Evolutionary conservation across 495 filamentous ascomycete genomes (phyloP).

Genomic region (Talaromyces nanjingensis): DNA sequence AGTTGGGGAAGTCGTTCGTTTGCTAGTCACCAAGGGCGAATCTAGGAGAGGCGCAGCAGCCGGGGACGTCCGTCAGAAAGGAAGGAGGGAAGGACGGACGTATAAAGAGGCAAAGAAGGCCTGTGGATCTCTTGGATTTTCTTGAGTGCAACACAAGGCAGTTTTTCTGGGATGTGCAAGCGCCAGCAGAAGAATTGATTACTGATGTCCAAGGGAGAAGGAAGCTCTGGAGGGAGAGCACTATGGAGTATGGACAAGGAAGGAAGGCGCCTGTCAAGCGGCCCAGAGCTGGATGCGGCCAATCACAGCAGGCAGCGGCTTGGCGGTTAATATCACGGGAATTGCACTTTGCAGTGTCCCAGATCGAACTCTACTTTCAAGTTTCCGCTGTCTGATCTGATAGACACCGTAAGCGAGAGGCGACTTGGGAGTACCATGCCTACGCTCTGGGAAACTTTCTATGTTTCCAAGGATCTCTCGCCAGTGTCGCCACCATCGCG

Average conservation of each 20-base stretch:
- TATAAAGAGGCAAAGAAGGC: background rate
- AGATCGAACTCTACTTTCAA: background rate
- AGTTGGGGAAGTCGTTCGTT: background rate
- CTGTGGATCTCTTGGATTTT: background rate
- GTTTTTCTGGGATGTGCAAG: background rate
- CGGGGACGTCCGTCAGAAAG: background rate
- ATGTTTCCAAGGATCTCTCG: background rate
- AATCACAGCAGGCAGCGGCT: background rate
- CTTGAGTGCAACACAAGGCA: background rate
- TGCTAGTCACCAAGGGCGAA: background rate
- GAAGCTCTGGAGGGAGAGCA: background rate
- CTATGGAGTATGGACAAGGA: background rate
- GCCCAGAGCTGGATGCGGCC: background rate
- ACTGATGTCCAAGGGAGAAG: background rate
- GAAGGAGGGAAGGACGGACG: background rate
- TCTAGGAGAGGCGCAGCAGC: background rate
- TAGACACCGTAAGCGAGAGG: background rate
- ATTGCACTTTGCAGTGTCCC: background rate
- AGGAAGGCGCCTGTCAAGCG: background rate
- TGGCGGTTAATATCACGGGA: background rate
- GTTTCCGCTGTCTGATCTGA: background rate
- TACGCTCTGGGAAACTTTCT: background rate
- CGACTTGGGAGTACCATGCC: background rate
- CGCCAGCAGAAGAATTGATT: background rate
- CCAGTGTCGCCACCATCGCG: background rate